Evolutionary conservation across 768 basidiomycete genomes (phyloP), one percentile per base, ranked within the genome.

Genomic region (Suillus subalutaceus): DNA sequence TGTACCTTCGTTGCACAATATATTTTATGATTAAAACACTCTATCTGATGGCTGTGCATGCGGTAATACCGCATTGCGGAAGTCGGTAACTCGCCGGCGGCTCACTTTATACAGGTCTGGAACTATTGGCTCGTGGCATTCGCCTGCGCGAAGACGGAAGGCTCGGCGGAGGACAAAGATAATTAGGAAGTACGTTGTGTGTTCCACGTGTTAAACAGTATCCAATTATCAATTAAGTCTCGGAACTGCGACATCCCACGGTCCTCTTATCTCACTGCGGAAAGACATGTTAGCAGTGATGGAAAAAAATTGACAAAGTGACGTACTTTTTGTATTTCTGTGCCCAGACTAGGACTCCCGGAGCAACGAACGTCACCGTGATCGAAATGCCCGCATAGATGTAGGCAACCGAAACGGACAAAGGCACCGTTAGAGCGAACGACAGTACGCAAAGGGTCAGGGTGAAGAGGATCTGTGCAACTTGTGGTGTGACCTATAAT

Each of bases 241-340:
- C 43, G 93, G 93, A 69, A 89, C 85, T 37, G 93, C 93, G 35
- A 92, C 91, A 75, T 96, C 94, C 94, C 94, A 96, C 68, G 93
- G 91, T 10, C 94, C 94, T 67, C 91, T 86, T 75, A 96, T 90
- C 79, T 94, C 92, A 76, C 93, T 95, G 73, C n/a, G 63, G 70
- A 65, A 62, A 26, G n/a, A 64, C 60, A 53, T 48, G 66, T 68
- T 64, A 67, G 50, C 66, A 26, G 48, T 63, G 40, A 57, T 67
- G 41, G 63, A 65, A 62, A 62, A 70, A 70, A 63, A 40, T 63
- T 18, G 50, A 63, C 35, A 59, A 63, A 66, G 68, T 44, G 44
- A 83, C 90, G 46, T 72, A 88, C 92, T 96, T 94, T 82, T 96
- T 96, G 80, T 87, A 93, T 75, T 84, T 84, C 78, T 95, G 92